Evolutionary conservation across 139 green algal species (phyloP).

Genomic region (Coelastrella sp.): DNA sequence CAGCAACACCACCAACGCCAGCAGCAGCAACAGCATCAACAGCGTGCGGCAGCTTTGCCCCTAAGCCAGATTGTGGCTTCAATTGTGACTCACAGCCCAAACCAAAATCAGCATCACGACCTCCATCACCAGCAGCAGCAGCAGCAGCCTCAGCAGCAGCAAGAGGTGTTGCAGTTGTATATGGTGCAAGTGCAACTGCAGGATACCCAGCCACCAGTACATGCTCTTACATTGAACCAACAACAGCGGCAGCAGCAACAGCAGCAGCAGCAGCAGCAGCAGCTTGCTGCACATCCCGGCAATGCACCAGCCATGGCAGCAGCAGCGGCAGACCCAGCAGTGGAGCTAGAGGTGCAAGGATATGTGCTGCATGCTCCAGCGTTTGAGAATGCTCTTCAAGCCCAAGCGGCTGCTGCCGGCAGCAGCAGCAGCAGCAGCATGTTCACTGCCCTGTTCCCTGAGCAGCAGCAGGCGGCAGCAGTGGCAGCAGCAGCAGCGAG

Average conservation of each 20-base stretch:
- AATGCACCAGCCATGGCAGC: constrained; percentile 14
- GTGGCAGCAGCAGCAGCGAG: background rate
- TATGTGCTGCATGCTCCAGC: constrained; percentile 3
- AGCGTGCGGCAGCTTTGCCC: background rate
- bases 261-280: background rate
- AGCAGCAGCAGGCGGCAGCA: constrained; percentile 16
- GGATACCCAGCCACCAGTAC: too few relatives aligned
- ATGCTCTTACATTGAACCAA: too few relatives aligned
- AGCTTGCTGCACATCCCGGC: background rate
- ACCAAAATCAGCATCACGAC: background rate
- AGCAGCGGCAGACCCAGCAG: constrained; percentile 2
- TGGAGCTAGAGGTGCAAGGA: background rate
- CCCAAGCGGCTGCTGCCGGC: background rate
- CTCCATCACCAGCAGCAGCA: constrained; percentile 14
- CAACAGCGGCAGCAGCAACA: background rate
- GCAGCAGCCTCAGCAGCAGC: background rate
- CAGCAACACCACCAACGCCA: background rate
- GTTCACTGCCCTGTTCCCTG: background rate
- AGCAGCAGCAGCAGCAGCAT: constrained; percentile 6
- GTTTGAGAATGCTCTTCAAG: background rate
- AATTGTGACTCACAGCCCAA: background rate
- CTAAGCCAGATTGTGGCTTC: background rate
- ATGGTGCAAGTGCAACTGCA: too few relatives aligned
- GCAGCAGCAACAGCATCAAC: background rate
- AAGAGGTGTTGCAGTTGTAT: background rate